Evolutionary conservation across 805 yeast species (phyloP).

Genomic region (Komagataella populi): DNA sequence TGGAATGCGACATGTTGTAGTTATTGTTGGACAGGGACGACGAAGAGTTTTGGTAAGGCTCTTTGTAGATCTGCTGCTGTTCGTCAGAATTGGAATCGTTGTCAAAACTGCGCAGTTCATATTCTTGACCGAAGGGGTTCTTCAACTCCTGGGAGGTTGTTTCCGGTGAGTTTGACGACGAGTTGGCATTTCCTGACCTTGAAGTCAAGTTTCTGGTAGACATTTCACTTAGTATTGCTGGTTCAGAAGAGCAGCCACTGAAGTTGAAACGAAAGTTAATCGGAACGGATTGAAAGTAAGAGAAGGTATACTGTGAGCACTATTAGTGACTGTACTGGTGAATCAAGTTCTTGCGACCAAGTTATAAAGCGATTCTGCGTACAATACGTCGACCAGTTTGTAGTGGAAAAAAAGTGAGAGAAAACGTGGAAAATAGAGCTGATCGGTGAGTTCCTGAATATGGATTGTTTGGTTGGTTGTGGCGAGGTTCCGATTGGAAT

Average conservation of each 20-base stretch:
- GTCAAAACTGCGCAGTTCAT: constrained; percentile 16
- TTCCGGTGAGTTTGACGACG: constrained; percentile 16
- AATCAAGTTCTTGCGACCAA: neutral
- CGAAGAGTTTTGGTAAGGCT: constrained; percentile 10
- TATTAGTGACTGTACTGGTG: neutral
- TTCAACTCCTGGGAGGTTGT: constrained; percentile 14
- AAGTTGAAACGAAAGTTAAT: too few species aligned
- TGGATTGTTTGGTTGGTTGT: neutral
- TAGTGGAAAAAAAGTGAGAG: neutral
- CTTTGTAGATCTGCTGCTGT: constrained; percentile 3
- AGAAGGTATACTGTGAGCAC: neutral
- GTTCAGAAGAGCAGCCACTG: neutral
- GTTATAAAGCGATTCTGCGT: neutral
- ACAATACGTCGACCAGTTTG: neutral
- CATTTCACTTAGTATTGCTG: constrained; percentile 6
- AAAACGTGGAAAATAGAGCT: neutral
- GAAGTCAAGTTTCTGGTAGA: constrained; percentile 20
- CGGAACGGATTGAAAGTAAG: neutral
- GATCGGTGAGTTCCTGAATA: neutral
- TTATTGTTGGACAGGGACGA: constrained; percentile 5
- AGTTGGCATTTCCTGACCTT: constrained; percentile 18
- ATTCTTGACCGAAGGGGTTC: constrained; percentile 18
- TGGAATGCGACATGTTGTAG: constrained; percentile 9
- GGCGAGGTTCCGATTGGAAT: neutral
- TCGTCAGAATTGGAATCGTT: constrained; percentile 11